Conservation (phyloP, 2,329 filamentous ascomycete genomes). For the Fusarium decemcellulare region DNA sequence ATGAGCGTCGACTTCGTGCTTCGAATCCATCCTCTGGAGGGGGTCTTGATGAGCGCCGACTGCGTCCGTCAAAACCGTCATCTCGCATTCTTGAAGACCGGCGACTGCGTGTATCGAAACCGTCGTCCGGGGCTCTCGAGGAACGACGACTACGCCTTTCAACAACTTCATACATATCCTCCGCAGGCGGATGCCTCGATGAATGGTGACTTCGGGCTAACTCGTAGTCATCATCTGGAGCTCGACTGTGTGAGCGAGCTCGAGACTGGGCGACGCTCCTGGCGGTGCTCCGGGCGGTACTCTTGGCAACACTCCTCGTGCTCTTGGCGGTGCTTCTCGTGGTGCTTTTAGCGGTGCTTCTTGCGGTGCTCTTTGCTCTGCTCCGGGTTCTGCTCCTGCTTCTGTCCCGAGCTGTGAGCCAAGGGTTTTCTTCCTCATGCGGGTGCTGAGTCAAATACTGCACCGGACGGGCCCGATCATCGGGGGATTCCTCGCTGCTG, state of each 20-base stretch:
- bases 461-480: constrained; percentile 34
- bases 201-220: constrained; percentile 56
- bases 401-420: constrained; percentile 27
- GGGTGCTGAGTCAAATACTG: constrained; percentile 44
- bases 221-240: constrained; percentile 52
- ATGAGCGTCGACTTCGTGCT: constrained; percentile 56
- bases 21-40: constrained; percentile 52
- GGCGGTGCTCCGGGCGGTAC: constrained; percentile 37
- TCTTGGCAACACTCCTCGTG: constrained; percentile 34
- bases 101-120: constrained; percentile 35
- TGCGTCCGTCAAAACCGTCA: constrained; percentile 56
- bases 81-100: constrained; percentile 33
- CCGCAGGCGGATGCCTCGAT: constrained; percentile 51
- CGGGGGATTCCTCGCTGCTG: constrained; percentile 44
- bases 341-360: constrained; percentile 27
- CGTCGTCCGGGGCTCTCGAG: constrained; percentile 33
- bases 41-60: constrained; percentile 57
- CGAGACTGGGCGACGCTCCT: constrained; percentile 41
- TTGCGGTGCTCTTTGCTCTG: constrained; percentile 34
- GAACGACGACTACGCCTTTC: constrained; percentile 41
- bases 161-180: constrained; percentile 35
- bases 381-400: constrained; percentile 39
- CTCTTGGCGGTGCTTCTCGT: constrained; percentile 37
- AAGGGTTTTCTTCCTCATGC: constrained; percentile 36
- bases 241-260: constrained; percentile 47